phyloP scores from a whole-genome alignment of 495 filamentous ascomycete species.

The Aspergillus mulundensis region DNA sequence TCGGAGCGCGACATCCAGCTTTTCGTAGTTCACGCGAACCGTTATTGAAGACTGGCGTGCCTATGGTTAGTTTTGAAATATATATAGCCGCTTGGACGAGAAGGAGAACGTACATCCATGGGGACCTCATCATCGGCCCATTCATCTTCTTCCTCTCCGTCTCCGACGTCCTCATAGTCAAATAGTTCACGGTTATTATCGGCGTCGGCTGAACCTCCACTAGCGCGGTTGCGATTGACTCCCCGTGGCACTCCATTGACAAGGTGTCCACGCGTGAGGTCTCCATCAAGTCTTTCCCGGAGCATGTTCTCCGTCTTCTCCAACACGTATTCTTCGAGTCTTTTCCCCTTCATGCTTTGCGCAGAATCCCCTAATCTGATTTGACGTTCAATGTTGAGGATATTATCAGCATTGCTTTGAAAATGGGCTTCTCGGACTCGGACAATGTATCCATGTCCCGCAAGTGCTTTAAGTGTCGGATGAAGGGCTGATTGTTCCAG shows the following conservation, averaged over 20 bases:
- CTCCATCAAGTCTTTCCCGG: slow-evolving; percentile 28
- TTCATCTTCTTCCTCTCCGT: slow-evolving; percentile 34
- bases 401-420: slow-evolving; percentile 48
- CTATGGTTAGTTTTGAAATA: background rate
- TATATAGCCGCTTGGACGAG: no score
- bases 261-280: slow-evolving; percentile 32
- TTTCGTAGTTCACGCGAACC: slow-evolving; percentile 80
- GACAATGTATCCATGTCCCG: slow-evolving; percentile 46
- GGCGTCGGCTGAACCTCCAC: slow-evolving; percentile 9
- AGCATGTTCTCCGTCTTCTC: slow-evolving; percentile 31
- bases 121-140: slow-evolving; percentile 41
- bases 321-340: slow-evolving; percentile 51
- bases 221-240: slow-evolving; percentile 28
- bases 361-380: slow-evolving; percentile 34
- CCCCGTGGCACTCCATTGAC: slow-evolving; percentile 38
- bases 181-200: slow-evolving; percentile 17
- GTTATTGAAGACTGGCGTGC: slow-evolving; percentile 52
- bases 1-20: slow-evolving; percentile 74
- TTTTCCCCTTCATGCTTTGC: slow-evolving; percentile 52
- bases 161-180: slow-evolving; percentile 28
- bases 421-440: slow-evolving; percentile 48
- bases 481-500: slow-evolving; percentile 29
- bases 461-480: slow-evolving; percentile 40
- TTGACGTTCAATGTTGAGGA: slow-evolving; percentile 41
- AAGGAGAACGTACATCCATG: slow-evolving; percentile 45